Evolutionary conservation across 73 alveolate species (phyloP).

Genomic region (Symbiodinium pilosum): DNA sequence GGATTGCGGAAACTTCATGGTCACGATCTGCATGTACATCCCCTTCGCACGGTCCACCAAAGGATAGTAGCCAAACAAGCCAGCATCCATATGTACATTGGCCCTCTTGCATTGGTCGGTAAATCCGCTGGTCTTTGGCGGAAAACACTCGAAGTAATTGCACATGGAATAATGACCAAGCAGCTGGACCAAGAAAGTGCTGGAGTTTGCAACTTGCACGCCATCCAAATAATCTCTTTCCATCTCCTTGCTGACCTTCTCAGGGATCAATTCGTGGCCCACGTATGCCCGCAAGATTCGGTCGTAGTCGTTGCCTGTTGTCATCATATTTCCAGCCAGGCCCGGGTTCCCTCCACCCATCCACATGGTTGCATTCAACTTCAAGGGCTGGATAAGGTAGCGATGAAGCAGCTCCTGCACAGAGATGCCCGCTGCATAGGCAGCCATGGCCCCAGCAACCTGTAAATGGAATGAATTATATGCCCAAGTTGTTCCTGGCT

Average conservation of each 20-base stretch:
- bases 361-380: slow-evolving; percentile 19
- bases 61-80: slow-evolving; percentile 79
- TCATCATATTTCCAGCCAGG: slow-evolving; percentile 84
- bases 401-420: slow-evolving; percentile 44
- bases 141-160: slow-evolving; percentile 85
- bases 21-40: slow-evolving; percentile 90
- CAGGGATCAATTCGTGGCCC: slow-evolving; percentile 50
- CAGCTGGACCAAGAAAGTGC: slow-evolving; percentile 36
- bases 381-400: slow-evolving; percentile 55
- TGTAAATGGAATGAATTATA: slow-evolving; percentile 71
- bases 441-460: slow-evolving; percentile 87
- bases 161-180: slow-evolving; percentile 74
- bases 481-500: slow-evolving; percentile 69
- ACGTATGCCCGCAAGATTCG: slow-evolving; percentile 63
- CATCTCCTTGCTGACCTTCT: slow-evolving; percentile 49
- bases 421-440: slow-evolving; percentile 22
- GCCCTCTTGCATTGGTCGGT: slow-evolving; percentile 38
- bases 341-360: slow-evolving; percentile 70
- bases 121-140: slow-evolving; percentile 38
- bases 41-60: slow-evolving; percentile 76
- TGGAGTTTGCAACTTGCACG: slow-evolving; percentile 40
- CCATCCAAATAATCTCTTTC: slow-evolving; percentile 58
- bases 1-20: slow-evolving; percentile 8
- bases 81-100: slow-evolving; percentile 73
- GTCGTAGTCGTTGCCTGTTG: slow-evolving; percentile 52